A percentile compares a stretch with the other conserved stretches of the same genome.
Conservation (phyloP, 2,329 filamentous ascomycete species). For the Mycocentrospora acerina region DNA sequence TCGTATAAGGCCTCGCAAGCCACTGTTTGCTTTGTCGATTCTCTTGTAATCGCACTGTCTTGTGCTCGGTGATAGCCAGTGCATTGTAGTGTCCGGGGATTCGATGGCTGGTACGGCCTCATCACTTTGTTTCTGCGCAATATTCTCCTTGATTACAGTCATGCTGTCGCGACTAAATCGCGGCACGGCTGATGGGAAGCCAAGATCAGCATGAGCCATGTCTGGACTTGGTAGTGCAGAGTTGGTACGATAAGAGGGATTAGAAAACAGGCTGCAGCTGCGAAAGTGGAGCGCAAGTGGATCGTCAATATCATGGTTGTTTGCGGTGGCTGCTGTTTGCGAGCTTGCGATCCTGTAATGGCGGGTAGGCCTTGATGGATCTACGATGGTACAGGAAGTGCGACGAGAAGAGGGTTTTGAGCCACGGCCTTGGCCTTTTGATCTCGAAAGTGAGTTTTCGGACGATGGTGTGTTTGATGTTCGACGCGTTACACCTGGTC, state of each 20-base stretch:
- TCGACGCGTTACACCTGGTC: conserved; percentile 23
- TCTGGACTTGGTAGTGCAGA: conserved; percentile 23
- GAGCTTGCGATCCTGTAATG: conserved; percentile 40
- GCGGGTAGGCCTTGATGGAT: conserved; percentile 36
- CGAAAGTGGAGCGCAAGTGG: conserved; percentile 44
- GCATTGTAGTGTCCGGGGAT: conserved; percentile 32
- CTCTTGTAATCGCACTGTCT: conserved; percentile 38
- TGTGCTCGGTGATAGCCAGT: conserved; percentile 42
- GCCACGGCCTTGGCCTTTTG: conserved; percentile 27
- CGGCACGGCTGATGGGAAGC: conserved; percentile 8
- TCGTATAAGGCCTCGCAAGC: conserved; percentile 36
- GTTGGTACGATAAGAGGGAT: conserved; percentile 29
- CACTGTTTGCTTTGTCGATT: conserved; percentile 42
- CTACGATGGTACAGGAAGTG: conserved; percentile 38
- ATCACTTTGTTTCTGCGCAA: conserved; percentile 19
- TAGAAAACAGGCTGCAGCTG: conserved; percentile 39
- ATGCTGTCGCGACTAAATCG: conserved; percentile 23
- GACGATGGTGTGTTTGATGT: conserved; percentile 33
- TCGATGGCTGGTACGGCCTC: conserved; percentile 9
- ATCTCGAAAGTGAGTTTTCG: conserved; percentile 29
- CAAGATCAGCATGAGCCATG: conserved; percentile 19
- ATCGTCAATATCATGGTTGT: conserved; percentile 40
- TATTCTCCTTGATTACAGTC: conserved; percentile 9
- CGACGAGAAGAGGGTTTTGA: conserved; percentile 39
- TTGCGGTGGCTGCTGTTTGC: conserved; percentile 24